phyloP scores from a whole-genome alignment of 2,329 filamentous ascomycete species.

The Fusarium staphyleae region DNA sequence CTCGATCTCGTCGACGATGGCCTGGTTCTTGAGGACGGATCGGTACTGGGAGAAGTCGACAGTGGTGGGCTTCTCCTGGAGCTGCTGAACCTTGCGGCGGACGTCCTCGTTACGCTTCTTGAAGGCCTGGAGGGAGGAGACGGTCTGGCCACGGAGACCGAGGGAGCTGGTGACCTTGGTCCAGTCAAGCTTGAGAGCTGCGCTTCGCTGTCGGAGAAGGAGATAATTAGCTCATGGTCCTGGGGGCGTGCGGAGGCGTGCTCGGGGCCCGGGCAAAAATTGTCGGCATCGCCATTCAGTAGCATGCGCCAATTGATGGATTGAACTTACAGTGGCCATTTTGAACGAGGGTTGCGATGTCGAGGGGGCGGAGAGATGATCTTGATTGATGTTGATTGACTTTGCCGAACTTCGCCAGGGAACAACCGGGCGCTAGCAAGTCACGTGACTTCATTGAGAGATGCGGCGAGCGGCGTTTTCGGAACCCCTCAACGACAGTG shows the following conservation, averaged over 20 bases:
- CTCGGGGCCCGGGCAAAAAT: conserved; percentile 14
- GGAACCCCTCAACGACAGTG: conserved; percentile 37
- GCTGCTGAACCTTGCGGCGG: conserved; percentile 87
- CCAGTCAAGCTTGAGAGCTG: conserved; percentile 99
- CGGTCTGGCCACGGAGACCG: conserved; percentile 94
- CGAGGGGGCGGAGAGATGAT: conserved; percentile 58
- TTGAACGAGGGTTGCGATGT: conserved; percentile 59
- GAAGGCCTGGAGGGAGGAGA: conserved; percentile 89
- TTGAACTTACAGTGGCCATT: conserved; percentile 73
- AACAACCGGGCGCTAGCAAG: conserved; percentile 38
- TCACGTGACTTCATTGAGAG: conserved; percentile 45
- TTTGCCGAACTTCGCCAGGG: conserved; percentile 54
- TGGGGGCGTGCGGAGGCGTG: conserved; percentile 29
- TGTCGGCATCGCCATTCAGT: conserved; percentile 29
- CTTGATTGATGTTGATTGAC: conserved; percentile 54
- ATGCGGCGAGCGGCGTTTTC: conserved; percentile 26
- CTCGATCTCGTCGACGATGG: conserved; percentile 96
- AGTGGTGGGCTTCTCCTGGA: conserved; percentile 82
- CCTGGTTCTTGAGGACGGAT: conserved; percentile 91
- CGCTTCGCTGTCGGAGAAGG: conserved; percentile 76
- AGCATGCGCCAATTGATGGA: conserved; percentile 41
- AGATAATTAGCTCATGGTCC: conserved; percentile 63
- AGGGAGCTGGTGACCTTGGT: conserved; percentile 92
- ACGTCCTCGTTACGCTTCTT: conserved; percentile 99
- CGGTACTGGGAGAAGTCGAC: conserved; percentile 97